phyloP scores from a whole-genome alignment of 306 rosid species.

The Vicia sativa region DNA sequence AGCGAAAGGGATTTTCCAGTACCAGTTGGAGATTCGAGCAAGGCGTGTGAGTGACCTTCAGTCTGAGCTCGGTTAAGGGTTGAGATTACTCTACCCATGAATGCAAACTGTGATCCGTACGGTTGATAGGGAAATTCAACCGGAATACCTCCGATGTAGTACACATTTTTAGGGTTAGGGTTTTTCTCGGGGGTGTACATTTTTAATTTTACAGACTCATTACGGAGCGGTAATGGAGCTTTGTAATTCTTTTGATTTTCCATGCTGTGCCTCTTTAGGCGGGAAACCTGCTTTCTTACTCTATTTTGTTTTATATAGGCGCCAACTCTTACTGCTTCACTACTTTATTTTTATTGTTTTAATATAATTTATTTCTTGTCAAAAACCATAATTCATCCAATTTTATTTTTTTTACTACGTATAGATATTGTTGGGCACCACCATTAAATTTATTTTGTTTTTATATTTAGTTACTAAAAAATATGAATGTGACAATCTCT shows the following conservation, averaged over 20 bases:
- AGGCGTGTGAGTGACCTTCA: conserved; percentile 92
- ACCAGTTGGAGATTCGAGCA: conserved; percentile 95
- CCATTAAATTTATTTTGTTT: too few species aligned
- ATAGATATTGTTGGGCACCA: too few species aligned
- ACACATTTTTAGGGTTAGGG: conserved; percentile 58
- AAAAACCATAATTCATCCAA: too few species aligned
- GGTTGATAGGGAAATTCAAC: conserved; percentile 93
- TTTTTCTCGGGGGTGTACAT: conserved; percentile 54
- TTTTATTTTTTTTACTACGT: too few species aligned
- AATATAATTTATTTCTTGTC: too few species aligned
- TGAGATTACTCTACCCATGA: conserved; percentile 87
- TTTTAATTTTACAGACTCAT: background rate
- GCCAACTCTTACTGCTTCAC: background rate
- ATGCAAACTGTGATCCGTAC: conserved; percentile 84
- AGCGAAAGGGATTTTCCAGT: conserved; percentile 95
- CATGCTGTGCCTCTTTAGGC: background rate
- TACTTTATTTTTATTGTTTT: too few species aligned
- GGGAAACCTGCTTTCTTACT: background rate
- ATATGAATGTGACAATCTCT: too few species aligned
- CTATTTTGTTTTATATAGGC: background rate
- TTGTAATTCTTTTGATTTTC: background rate
- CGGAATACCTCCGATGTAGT: conserved; percentile 80
- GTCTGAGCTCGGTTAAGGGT: conserved; percentile 78
- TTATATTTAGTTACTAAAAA: too few species aligned
- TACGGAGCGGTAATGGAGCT: too few species aligned